phyloP scores from a whole-genome alignment of 2,329 filamentous ascomycete genomes.

The Proliferodiscus dingleyae region DNA sequence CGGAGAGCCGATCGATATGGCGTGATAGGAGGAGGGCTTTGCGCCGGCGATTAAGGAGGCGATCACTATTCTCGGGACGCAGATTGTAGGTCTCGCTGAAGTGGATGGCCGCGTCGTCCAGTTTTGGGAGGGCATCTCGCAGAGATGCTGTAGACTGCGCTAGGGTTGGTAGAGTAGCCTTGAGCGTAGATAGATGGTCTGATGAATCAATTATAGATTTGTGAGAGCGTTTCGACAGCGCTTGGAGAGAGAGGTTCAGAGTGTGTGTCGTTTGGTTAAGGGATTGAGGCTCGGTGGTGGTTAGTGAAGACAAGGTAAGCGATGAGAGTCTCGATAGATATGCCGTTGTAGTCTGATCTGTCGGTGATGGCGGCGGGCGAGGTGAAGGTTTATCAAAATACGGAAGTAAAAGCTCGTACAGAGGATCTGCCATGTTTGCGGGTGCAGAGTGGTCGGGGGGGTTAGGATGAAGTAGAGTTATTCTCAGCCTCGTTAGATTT shows the following conservation, averaged over 20 bases:
- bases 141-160: conserved; percentile 62
- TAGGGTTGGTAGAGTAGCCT: conserved; percentile 65
- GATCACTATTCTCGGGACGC: conserved; percentile 56
- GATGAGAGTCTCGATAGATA: conserved; percentile 78
- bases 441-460: not conserved
- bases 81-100: conserved; percentile 85
- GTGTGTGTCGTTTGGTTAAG: conserved; percentile 80
- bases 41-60: conserved; percentile 66
- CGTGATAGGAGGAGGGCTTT: conserved; percentile 75
- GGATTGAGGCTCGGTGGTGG: conserved; percentile 69
- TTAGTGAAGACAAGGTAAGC: conserved; percentile 68
- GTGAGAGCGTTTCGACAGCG: conserved; percentile 84
- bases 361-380: conserved; percentile 35
- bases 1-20: conserved; percentile 84
- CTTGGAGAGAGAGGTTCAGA: conserved; percentile 75
- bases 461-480: not conserved
- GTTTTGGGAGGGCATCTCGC: conserved; percentile 65
- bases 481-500: not conserved
- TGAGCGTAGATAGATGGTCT: conserved; percentile 68
- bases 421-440: conserved; percentile 58
- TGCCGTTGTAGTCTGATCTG: conserved; percentile 51
- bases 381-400: conserved; percentile 47
- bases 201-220: conserved; percentile 78
- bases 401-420: conserved; percentile 68
- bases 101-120: conserved; percentile 71